Evolutionary conservation across 73 alveolate species (phyloP), one percentile per base, ranked within the genome.

Genomic region (Paramecium sonneborni): DNA sequence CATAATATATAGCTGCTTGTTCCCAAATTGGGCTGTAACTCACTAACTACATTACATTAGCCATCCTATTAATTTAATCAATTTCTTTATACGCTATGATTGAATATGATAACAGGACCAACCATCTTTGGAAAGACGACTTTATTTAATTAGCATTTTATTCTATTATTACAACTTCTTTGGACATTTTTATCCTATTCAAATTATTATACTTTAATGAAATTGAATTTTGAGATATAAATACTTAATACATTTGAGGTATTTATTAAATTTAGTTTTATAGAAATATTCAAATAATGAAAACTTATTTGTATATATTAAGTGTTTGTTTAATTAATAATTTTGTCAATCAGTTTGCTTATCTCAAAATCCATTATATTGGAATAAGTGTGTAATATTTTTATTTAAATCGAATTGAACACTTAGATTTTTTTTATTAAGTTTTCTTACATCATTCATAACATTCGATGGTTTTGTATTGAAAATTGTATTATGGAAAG

Each of bases 1-100:
- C 46, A 43, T 79, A 79, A 79, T 79, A 79, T 10, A 15, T 23
- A 5, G 90, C 90, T 23, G 90, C 90, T 14, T 6, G 43, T 0
- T 44, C 55, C 34, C 34, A 34, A 24, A 79, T 79, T 5, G 90
- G 90, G 23, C 68, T 52, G 68, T 52, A 52, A 52, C 68, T 52
- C 6, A 52, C 68, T 9, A 52, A 18, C 18, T 52, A 52, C 68
- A 52, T 52, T n/a, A 52, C 68, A 52, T 52, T 52, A 18, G 68
- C 68, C 68, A 52, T 52, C 18, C 68, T 52, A 18, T 0, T n/a
- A 0, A 20, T 52, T 3, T 18, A 4, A 12, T 52, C 15, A 52
- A 52, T 52, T 52, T n/a, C n/a, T n/a, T 14, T 52, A 52, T 52
- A 52, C 68, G 68, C 68, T 15, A 52, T 52, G 2, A 52, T 52